A percentile compares a stretch with the other conserved stretches of the same genome.
Conservation (phyloP, 768 basidiomycete species). For the Daedaleopsis sinensis region DNA sequence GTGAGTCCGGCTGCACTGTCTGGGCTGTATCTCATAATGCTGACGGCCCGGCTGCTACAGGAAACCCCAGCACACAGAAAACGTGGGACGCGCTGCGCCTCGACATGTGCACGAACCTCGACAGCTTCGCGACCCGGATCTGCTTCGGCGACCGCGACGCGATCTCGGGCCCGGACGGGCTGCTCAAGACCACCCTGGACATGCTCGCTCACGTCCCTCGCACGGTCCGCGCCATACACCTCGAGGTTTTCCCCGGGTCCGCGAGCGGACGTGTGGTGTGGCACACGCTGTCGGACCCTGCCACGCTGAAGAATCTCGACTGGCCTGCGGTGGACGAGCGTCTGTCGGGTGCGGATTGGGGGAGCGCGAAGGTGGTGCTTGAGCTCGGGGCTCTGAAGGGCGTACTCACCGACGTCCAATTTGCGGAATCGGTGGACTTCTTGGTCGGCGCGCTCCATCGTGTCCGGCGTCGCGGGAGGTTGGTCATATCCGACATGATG, state of each 20-base stretch:
- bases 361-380: too few species aligned
- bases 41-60: too few species aligned
- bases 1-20: too few species aligned
- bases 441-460: too few species aligned
- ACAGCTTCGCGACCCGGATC: not conserved
- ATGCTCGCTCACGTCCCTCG: not conserved
- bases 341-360: too few species aligned
- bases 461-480: too few species aligned
- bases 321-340: not conserved
- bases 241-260: not conserved
- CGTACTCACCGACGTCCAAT: too few species aligned
- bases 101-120: not conserved
- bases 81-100: not conserved
- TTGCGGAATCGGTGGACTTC: too few species aligned
- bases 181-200: not conserved
- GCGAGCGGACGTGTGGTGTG: not conserved
- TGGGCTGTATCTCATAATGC: too few species aligned
- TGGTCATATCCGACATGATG: too few species aligned
- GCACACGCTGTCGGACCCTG: not conserved
- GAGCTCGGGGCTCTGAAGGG: too few species aligned
- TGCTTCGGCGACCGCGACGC: not conserved
- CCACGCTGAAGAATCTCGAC: not conserved
- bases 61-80: not conserved
- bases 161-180: not conserved
- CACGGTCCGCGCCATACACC: not conserved